phyloP scores from a whole-genome alignment of 2,329 filamentous ascomycete species.

The Aureobasidium melanogenum region DNA sequence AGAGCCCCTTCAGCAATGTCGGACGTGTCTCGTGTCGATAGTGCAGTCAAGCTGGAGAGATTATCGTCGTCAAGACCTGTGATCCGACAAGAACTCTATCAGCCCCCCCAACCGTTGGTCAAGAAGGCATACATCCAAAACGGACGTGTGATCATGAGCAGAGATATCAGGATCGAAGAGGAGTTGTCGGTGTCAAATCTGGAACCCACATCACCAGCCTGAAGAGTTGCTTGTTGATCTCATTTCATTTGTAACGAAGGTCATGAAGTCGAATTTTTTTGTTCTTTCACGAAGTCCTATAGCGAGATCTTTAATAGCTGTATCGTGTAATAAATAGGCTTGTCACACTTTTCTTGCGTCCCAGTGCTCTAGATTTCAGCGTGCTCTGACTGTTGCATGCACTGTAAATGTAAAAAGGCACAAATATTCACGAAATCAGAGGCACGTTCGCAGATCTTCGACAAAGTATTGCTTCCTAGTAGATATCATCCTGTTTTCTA shows the following conservation, averaged over 20 bases:
- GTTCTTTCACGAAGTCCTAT: neutral
- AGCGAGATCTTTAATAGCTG: neutral
- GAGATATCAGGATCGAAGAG: neutral
- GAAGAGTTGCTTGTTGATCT: neutral
- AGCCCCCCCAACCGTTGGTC: neutral
- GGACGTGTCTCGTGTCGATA: neutral
- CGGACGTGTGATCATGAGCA: slow-evolving; percentile 2
- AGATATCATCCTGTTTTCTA: no score
- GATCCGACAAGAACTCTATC: neutral
- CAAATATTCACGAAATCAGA: no score
- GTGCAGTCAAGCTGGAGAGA: neutral
- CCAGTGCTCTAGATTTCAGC: no score
- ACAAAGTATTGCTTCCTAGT: no score
- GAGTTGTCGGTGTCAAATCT: slow-evolving; percentile 9
- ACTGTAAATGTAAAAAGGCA: no score
- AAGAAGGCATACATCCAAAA: neutral
- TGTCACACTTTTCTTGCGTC: no score
- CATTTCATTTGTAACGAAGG: slow-evolving; percentile 6
- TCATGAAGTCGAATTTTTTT: neutral
- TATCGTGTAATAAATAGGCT: no score
- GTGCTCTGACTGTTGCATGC: no score
- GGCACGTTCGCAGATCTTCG: no score
- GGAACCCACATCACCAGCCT: slow-evolving; percentile 21
- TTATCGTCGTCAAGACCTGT: neutral
- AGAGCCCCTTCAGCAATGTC: neutral